Percentiles rank a stretch among this genome's conserved stretches.
These are phyloP conservation scores for Pterocarpus santalinus DNA, from an alignment of 306 rosid genomes.

Conservation along the genomic window DNA sequence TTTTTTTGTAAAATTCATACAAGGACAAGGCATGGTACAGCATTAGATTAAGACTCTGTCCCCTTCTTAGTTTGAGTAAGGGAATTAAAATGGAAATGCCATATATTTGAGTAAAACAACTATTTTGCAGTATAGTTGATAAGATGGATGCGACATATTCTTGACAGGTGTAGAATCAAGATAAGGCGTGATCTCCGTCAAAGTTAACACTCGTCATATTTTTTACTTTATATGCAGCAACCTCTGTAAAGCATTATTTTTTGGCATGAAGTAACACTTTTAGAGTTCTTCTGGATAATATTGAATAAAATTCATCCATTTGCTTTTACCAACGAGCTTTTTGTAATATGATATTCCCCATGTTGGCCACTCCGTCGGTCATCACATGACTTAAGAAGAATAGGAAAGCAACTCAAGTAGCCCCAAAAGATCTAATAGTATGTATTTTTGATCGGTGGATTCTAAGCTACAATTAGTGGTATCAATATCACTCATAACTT, in stretches of 20 bases:
- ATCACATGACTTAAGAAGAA: slow-evolving; percentile 20
- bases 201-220: background rate
- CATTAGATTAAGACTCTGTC: slow-evolving; percentile 16
- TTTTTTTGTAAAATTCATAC: background rate
- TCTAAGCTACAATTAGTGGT: background rate
- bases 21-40: background rate
- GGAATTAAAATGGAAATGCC: background rate
- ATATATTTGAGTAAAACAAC: background rate
- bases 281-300: background rate
- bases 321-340: background rate
- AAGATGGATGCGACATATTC: background rate
- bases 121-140: slow-evolving; percentile 8
- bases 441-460: background rate
- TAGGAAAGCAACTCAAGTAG: slow-evolving; percentile 9
- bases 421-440: background rate
- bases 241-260: slow-evolving; percentile 8
- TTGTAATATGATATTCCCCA: background rate
- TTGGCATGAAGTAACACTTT: background rate
- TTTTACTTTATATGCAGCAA: slow-evolving; percentile 26
- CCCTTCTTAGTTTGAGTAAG: slow-evolving; percentile 7
- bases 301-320: slow-evolving; percentile 17
- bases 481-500: slow-evolving; percentile 13
- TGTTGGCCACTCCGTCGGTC: slow-evolving; percentile 10
- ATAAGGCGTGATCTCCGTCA: slow-evolving; percentile 19
- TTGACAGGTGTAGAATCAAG: slow-evolving; percentile 16